Percentiles rank a stretch among this genome's conserved stretches.
These are phyloP conservation scores for Spatholobus suberectus DNA, from an alignment of 306 rosid genomes.

Conservation along the genomic window DNA sequence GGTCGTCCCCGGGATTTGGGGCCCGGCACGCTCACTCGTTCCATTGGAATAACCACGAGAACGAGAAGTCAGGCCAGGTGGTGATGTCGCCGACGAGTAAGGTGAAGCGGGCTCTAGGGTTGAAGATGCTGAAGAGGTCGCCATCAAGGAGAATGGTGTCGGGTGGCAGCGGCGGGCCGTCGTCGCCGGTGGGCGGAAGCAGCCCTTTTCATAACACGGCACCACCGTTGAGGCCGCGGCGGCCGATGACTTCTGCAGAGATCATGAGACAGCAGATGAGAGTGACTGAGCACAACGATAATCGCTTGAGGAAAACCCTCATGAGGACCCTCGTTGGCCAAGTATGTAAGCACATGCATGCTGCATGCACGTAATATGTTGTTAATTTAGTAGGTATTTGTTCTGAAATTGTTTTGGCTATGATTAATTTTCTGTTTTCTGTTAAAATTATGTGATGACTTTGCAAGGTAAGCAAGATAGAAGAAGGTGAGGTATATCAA, in stretches of 20 bases:
- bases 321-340: constrained; percentile 94
- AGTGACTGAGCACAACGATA: constrained; percentile 88
- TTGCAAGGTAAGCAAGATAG: not conserved
- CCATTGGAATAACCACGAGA: constrained; percentile 35
- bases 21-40: constrained; percentile 71
- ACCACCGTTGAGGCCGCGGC: constrained; percentile 58
- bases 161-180: constrained; percentile 47
- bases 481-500: not conserved
- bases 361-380: not conserved
- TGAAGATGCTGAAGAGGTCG: constrained; percentile 86
- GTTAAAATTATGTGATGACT: not conserved
- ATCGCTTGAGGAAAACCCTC: constrained; percentile 79
- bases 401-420: not conserved
- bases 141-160: constrained; percentile 85
- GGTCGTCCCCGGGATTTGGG: constrained; percentile 84
- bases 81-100: constrained; percentile 77
- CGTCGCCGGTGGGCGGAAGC: constrained; percentile 52
- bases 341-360: constrained; percentile 51
- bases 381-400: not conserved
- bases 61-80: constrained; percentile 50
- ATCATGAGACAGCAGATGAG: constrained; percentile 97
- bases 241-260: constrained; percentile 99
- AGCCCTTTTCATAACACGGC: constrained; percentile 48
- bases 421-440: not conserved
- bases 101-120: constrained; percentile 78